Base-by-base conservation (phyloP, 257 asterid genomes). In the Solanum paucissectum region DNA sequence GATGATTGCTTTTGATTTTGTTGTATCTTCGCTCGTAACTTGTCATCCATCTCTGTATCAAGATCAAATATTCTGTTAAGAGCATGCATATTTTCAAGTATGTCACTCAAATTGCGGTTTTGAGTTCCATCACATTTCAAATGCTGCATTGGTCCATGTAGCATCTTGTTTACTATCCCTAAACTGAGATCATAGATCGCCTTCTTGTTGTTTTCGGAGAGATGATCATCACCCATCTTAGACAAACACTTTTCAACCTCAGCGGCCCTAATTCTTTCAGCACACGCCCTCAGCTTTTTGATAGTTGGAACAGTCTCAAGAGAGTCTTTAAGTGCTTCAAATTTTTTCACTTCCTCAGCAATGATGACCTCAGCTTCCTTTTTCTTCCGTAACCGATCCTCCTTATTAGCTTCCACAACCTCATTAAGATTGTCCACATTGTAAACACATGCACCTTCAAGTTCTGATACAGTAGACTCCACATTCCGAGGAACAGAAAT, bases 91-190 rank as follows among this genome's bases (percentile, higher is more conserved):
- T 95, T 96, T 27, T 92, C 99, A 88, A 96, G 86, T 52, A 92
- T 90, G 84, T 94, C 98, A 5, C 69, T 90, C 86, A 94, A 90
- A 55, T 88, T 33, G 52, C 98, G 92, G 73, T 91, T 88, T 49
- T 92, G 95, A n/a, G 69, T 75, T 44, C 94, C 97, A 87, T 94
- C 94, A 68, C 98, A 95, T 74, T 98, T 88, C 91, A 94, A 82
- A 91, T 96, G 98, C 88, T 96, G 94, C 98, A 95, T 94, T 36
- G 99, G 99, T 60, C 98, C 98, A 66, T 93, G 96, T 38, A 95
- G 96, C 81, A 96, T 91, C 93, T 94, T 93, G 92, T 95, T 96
- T 81, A 94, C 91, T 42, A 94, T 94, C 44, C 93, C 98, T 9
- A 85, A 3, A 90, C 96, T 96, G 25, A 96, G 89, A 90, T 94